Evolutionary conservation across 2,329 filamentous ascomycete species (phyloP), one percentile per base, ranked within the genome.

Genomic region (Helicocarpus griseus): DNA sequence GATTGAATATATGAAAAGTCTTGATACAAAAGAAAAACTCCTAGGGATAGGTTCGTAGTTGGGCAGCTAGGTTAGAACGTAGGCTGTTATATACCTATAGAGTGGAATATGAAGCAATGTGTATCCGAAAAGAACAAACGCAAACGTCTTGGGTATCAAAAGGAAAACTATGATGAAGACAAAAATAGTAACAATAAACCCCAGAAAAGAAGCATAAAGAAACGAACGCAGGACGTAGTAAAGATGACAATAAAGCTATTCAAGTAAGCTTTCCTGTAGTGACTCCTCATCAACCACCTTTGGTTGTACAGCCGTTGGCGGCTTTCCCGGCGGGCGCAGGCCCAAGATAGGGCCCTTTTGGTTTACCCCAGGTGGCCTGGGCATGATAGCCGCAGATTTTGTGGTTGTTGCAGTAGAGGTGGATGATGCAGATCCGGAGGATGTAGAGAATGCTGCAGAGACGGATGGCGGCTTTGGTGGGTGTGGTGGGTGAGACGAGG

Each of bases 261-360:
- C 77, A 46, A 71, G 70, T 22, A 87, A 67, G 44, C 73, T 79
- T 60, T 86, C 82, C 55, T 72, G 73, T 58, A 89, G 62, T 7
- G 82, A 79, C 39, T 80, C 76, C 33, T 74, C 73, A 61, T 87
- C 81, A 21, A 87, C 65, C 1, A 67, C 68, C 24, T 79, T 75
- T 0, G 83, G 72, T 14, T 78, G 76, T 9, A 86, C 77, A 53
- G 77, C 77, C 33, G 76, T 74, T 2, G 80, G 77, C 1, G 79
- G 33, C 66, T 73, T 65, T 69, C 78, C 61, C 66, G 79, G 66
- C 69, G 78, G 61, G 68, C 80, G 75, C 57, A 91, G 85, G 0
- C 87, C 87, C 0, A 85, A 80, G 40, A 93, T 84, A 0, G 81
- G 76, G 0, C 87, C 87, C 1, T 80, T 77, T 63, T 91, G 87